These are phyloP conservation scores for Fraxinus xanthoxyloides DNA, from an alignment of 305 asterid species.

Conservation along the genomic window DNA sequence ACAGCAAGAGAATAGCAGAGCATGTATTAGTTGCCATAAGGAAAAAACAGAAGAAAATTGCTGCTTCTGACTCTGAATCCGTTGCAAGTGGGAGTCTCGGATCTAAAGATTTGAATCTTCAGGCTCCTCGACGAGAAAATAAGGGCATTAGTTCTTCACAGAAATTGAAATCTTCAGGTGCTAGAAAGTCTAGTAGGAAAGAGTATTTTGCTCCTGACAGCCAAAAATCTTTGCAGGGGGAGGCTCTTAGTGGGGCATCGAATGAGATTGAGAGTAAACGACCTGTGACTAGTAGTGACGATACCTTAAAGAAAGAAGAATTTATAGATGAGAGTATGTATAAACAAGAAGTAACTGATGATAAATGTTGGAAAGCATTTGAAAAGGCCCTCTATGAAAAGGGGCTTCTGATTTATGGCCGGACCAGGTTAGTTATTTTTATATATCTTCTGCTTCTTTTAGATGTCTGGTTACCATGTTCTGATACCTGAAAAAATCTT, in stretches of 20 bases:
- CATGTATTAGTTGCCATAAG: constrained; percentile 59
- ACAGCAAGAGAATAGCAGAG: constrained; percentile 86
- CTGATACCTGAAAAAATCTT: not conserved
- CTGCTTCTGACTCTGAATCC: constrained; percentile 60
- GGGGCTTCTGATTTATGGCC: constrained; percentile 88
- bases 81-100: constrained; percentile 47
- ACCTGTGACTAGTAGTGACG: constrained; percentile 40
- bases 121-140: constrained; percentile 43
- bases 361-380: constrained; percentile 78
- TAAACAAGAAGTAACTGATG: constrained; percentile 49
- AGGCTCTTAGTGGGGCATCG: constrained; percentile 51
- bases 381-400: constrained; percentile 91
- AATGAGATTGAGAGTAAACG: constrained; percentile 47
- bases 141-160: constrained; percentile 50
- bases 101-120: constrained; percentile 47
- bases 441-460: constrained; percentile 22
- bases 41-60: constrained; percentile 71
- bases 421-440: constrained; percentile 64
- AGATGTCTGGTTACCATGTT: constrained; percentile 6
- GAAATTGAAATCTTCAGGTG: constrained; percentile 48
- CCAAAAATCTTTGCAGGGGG: constrained; percentile 49
- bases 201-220: constrained; percentile 43
- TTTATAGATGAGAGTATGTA: constrained; percentile 43
- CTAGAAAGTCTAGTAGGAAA: constrained; percentile 56
- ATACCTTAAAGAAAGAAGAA: constrained; percentile 54